Base-by-base conservation (phyloP, 2,329 filamentous ascomycete genomes). In the Elsinoe necatrix region DNA sequence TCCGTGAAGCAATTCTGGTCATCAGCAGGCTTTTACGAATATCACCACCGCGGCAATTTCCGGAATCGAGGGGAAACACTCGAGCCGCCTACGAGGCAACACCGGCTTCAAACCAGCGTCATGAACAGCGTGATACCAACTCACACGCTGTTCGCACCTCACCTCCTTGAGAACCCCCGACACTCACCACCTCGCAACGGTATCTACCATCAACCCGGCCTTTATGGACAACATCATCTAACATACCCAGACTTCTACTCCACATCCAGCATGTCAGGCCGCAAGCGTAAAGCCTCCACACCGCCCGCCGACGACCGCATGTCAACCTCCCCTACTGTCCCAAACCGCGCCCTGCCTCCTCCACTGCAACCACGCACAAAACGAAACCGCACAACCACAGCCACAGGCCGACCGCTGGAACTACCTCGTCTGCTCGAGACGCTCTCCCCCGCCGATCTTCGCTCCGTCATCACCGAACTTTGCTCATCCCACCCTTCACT, bases 401-500 rank as follows among this genome's bases (percentile, higher is more conserved):
- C 78, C 20, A 61, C 59, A 18, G 84, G 84, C 39, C 77, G 83
- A 59, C 82, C 84, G 47, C 76, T 89, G 47, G 73, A 83, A 21
- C 74, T 88, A 21, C 78, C 83, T 57, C 85, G 93, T 66, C 81
- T 98, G n/a, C 83, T 98, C 61, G 92, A 98, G 73, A 97, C 93
- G 0, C 82, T 98, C 43, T 89, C 95, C 66, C 85, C 85, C 59
- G 81, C 87, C 59, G 88, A 95, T 63, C 80, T 98, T 66, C 85
- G 92, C 63, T 83, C 82, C 34, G 84, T 96, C 1, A 80, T 98
- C n/a, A 88, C 91, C 69, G 85, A 87, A 56, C 87, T 98, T 68
- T 96, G 91, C 75, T 87, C 95, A 66, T 83, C 87, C 63, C 89
- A 95, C 68, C 89, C 91, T 3, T 84, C 87, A 62, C 86, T 98